Percentiles rank a stretch among this genome's conserved stretches.
Evolutionary conservation across 2,329 filamentous ascomycete genomes (phyloP).

Genomic region (Microsporum audouinii): DNA sequence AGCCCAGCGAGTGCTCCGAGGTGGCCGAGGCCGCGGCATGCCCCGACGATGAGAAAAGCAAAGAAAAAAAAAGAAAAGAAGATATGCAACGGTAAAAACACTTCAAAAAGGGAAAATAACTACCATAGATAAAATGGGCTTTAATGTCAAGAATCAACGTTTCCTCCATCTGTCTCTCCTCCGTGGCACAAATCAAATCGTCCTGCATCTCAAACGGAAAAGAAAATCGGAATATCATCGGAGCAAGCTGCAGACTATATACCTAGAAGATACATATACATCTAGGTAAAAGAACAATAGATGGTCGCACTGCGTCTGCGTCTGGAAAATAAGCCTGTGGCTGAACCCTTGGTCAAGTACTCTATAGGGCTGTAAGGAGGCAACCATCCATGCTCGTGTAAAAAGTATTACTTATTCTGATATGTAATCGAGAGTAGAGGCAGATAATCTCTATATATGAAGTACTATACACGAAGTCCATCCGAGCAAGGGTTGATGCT

Average conservation of each 20-base stretch:
- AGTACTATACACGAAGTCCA: too few species aligned
- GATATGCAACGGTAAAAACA: too few species aligned
- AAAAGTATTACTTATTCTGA: background rate
- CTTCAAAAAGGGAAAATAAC: background rate
- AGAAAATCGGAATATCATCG: too few species aligned
- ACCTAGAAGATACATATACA: too few species aligned
- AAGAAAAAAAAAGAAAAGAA: background rate
- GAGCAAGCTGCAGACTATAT: too few species aligned
- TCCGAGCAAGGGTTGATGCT: too few species aligned
- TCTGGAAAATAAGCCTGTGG: background rate
- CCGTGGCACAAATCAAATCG: background rate
- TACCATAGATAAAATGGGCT: background rate
- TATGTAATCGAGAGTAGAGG: background rate
- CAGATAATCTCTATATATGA: too few species aligned
- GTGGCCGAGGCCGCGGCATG: constrained; percentile 81
- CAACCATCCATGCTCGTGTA: too few species aligned
- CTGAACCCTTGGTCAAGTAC: background rate
- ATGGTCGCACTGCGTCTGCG: background rate
- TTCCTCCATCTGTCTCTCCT: background rate
- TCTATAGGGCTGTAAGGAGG: too few species aligned
- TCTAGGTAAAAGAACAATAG: too few species aligned
- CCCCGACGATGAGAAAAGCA: constrained; percentile 55
- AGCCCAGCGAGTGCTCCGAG: constrained; percentile 76
- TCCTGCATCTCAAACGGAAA: background rate
- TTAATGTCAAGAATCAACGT: background rate